A percentile compares a stretch with the other conserved stretches of the same genome.
phyloP scores from a whole-genome alignment of 805 yeast genomes.

The Wickerhamiella sorbophila region DNA sequence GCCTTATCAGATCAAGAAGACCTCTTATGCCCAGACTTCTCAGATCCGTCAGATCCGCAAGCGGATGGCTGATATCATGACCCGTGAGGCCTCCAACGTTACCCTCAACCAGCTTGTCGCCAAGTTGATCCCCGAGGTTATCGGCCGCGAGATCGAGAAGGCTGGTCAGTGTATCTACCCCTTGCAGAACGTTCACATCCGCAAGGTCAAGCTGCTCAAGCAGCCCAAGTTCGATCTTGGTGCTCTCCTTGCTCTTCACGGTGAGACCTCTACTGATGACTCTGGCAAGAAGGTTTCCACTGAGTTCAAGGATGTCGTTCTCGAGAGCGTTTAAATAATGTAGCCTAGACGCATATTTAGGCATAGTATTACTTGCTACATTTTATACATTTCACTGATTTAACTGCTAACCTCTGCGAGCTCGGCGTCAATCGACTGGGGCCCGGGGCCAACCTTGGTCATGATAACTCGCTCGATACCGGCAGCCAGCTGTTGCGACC shows the following conservation, averaged over 20 bases:
- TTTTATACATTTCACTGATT: background rate
- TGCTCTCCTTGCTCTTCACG: constrained; percentile 90
- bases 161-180: constrained; percentile 91
- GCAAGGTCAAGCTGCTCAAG: constrained; percentile 97
- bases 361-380: constrained; percentile 3
- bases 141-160: constrained; percentile 97
- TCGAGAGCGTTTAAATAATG: constrained; percentile 74
- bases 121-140: constrained; percentile 96
- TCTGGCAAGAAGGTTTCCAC: constrained; percentile 88
- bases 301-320: constrained; percentile 97
- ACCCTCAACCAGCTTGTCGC: constrained; percentile 94
- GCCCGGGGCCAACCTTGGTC: constrained; percentile 82
- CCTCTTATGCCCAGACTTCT: constrained; percentile 94
- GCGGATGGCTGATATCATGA: constrained; percentile 90
- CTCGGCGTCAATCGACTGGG: constrained; percentile 35
- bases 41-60: constrained; percentile 96
- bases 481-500: constrained; percentile 38
- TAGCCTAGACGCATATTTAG: constrained; percentile 1
- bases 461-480: constrained; percentile 77
- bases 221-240: constrained; percentile 98
- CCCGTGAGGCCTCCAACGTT: constrained; percentile 88
- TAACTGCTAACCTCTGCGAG: constrained; percentile 9
- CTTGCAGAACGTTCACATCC: constrained; percentile 95
- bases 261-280: constrained; percentile 87
- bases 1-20: constrained; percentile 93